Percentiles rank a stretch among this genome's conserved stretches.
Evolutionary conservation across 2,329 filamentous ascomycete genomes (phyloP).

Genomic region (Xylaria hypoxylon): DNA sequence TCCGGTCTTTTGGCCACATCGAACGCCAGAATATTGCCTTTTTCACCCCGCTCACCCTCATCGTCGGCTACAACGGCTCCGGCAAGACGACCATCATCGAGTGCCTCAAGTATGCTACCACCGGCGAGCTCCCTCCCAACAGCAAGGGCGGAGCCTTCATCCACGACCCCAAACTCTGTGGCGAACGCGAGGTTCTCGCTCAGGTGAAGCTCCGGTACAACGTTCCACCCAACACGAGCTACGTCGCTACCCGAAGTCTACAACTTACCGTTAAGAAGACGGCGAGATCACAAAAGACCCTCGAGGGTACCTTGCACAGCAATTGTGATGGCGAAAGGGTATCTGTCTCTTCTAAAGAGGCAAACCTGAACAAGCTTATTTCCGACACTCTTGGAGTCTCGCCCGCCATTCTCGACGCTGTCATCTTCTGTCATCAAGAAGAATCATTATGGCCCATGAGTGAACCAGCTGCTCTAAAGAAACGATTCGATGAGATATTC

Average conservation of each 20-base stretch:
- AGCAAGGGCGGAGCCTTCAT: constrained; percentile 92
- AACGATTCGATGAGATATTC: constrained; percentile 97
- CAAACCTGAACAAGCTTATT: constrained; percentile 85
- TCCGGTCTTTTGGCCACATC: constrained; percentile 85
- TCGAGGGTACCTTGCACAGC: constrained; percentile 83
- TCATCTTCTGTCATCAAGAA: constrained; percentile 99
- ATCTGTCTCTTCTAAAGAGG: constrained; percentile 81
- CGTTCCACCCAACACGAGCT: constrained; percentile 79
- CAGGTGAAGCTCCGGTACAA: constrained; percentile 92
- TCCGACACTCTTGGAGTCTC: constrained; percentile 90
- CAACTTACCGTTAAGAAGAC: constrained; percentile 89
- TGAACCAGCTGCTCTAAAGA: constrained; percentile 86
- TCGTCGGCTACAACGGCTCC: constrained; percentile 96
- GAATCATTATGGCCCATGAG: constrained; percentile 98
- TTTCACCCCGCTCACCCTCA: constrained; percentile 89
- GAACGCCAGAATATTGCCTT: constrained; percentile 85
- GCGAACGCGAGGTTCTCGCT: constrained; percentile 88
- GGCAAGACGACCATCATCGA: constrained; percentile 99
- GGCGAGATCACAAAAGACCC: constrained; percentile 79
- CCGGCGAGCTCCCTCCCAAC: constrained; percentile 92
- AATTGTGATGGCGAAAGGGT: constrained; percentile 82
- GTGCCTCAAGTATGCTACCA: constrained; percentile 97
- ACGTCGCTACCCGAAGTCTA: constrained; percentile 85
- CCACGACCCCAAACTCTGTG: constrained; percentile 92
- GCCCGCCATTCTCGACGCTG: constrained; percentile 87